phyloP scores from a whole-genome alignment of 495 filamentous ascomycete species.

The Penicillium herquei region DNA sequence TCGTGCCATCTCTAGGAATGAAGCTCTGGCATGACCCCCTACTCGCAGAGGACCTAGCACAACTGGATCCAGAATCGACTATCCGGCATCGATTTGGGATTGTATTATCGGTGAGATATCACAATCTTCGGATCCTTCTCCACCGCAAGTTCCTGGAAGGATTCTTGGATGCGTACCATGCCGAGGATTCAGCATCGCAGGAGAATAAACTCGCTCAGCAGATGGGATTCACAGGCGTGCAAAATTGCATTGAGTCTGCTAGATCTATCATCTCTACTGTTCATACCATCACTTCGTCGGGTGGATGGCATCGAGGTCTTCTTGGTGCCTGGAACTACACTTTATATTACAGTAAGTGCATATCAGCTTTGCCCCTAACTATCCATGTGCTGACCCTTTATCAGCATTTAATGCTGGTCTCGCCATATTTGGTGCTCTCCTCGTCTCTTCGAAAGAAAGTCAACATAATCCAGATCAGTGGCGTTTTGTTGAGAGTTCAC shows the following conservation, averaged over 20 bases:
- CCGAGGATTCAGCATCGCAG: slow-evolving; percentile 22
- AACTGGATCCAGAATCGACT: slow-evolving; percentile 3
- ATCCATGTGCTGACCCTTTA: background rate
- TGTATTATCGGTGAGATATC: slow-evolving; percentile 33
- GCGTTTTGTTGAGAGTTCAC: slow-evolving; percentile 13
- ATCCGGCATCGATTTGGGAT: slow-evolving; percentile 21
- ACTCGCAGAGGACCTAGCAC: background rate
- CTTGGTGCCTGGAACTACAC: slow-evolving; percentile 45
- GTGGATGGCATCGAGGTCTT: slow-evolving; percentile 20
- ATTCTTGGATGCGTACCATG: slow-evolving; percentile 26
- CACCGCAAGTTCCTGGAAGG: slow-evolving; percentile 33
- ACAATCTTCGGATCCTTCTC: slow-evolving; percentile 35
- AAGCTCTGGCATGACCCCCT: slow-evolving; percentile 10
- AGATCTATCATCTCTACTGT: slow-evolving; percentile 37
- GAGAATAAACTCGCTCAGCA: slow-evolving; percentile 21
- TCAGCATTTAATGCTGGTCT: slow-evolving; percentile 37
- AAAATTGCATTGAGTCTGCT: slow-evolving; percentile 33
- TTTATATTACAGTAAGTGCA: slow-evolving; percentile 33
- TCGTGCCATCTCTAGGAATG: slow-evolving; percentile 8
- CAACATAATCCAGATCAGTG: slow-evolving; percentile 2
- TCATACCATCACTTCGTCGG: slow-evolving; percentile 9
- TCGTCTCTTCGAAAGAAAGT: slow-evolving; percentile 18
- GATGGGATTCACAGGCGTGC: slow-evolving; percentile 33
- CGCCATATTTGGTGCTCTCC: slow-evolving; percentile 29
- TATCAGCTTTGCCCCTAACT: background rate